These are phyloP conservation scores for Yamadazyma kitorensis DNA, from an alignment of 805 yeast genomes.

Conservation along the genomic window DNA sequence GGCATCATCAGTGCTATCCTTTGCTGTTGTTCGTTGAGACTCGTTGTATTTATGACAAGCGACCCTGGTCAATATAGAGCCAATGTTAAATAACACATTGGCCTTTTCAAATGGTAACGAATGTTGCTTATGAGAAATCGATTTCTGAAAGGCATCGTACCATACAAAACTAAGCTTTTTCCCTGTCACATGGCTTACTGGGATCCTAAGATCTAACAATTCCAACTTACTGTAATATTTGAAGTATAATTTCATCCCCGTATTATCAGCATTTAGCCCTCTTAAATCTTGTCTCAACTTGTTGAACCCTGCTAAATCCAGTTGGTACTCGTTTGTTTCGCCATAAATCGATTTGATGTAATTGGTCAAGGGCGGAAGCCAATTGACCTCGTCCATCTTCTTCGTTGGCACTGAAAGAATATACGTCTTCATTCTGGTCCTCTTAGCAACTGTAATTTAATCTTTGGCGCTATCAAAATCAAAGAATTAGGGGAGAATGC, in stretches of 20 bases:
- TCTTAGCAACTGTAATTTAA: too few relatives aligned
- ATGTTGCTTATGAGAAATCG: slow-evolving; percentile 57
- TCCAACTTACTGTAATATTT: slow-evolving; percentile 81
- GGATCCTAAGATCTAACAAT: slow-evolving; percentile 71
- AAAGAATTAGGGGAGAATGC: not conserved
- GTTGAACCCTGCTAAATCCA: slow-evolving; percentile 54
- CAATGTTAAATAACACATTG: slow-evolving; percentile 74
- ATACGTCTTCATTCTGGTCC: slow-evolving; percentile 22
- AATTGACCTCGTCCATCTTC: slow-evolving; percentile 57
- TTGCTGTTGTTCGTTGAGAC: slow-evolving; percentile 18
- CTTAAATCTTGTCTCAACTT: slow-evolving; percentile 58
- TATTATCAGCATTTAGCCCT: slow-evolving; percentile 42
- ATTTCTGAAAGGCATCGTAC: slow-evolving; percentile 65
- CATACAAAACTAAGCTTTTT: slow-evolving; percentile 65
- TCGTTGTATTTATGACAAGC: slow-evolving; percentile 36
- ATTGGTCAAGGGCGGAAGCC: slow-evolving; percentile 58
- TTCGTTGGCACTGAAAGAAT: slow-evolving; percentile 30
- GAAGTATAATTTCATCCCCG: slow-evolving; percentile 54
- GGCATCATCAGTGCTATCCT: slow-evolving; percentile 33
- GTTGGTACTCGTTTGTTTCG: slow-evolving; percentile 49
- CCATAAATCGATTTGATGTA: slow-evolving; percentile 68
- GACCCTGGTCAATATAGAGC: slow-evolving; percentile 53
- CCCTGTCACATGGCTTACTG: slow-evolving; percentile 49
- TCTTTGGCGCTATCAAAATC: too few relatives aligned
- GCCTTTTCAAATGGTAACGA: slow-evolving; percentile 91